Evolutionary conservation across 192 early-diverging fungal species (phyloP), one percentile per base, ranked within the genome.

Genomic region (Globomyces pollinis-pini): DNA sequence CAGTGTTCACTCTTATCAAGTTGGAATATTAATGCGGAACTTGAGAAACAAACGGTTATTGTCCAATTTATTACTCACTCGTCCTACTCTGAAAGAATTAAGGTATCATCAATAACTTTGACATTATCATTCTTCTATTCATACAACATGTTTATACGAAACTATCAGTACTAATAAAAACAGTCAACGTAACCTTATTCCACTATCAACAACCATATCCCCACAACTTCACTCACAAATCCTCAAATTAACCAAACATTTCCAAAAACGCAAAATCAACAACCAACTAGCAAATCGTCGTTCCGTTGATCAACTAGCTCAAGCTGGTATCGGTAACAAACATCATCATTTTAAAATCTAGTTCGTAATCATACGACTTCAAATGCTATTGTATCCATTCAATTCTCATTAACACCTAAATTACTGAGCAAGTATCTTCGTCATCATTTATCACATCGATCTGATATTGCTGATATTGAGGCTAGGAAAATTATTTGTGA

Each of bases 401-500:
- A n/a, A n/a, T n/a, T n/a, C n/a, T n/a, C n/a, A n/a, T n/a, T n/a
- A n/a, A n/a, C n/a, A n/a, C n/a, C n/a, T n/a, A n/a, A n/a, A n/a
- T 26, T 47, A 8, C 28, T 47, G 2, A 47, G 28, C 8, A 47
- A 26, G 28, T 26, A 47, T 11, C 15, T 47, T 8, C 0, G 44
- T 12, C 23, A 47, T 15, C 23, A 26, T 9, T 31, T 55, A 16
- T 1, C 33, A 8, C 23, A 55, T 28, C 3, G 53, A 34, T 36
- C 34, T 2, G 53, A 55, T 24, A 55, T 55, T 34, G 29, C 53
- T 6, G 24, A 7, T 36, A 35, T 55, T 0, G 53, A 55, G 9
- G 21, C 53, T 26, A 6, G 38, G 6, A 55, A 55, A n/a, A 8
- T 55, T 24, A 55, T 55, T 55, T 23, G 53, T 12, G 29, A 41